Conservation (phyloP, 2,329 filamentous ascomycete genomes). For the Microthyrium microscopicum region DNA sequence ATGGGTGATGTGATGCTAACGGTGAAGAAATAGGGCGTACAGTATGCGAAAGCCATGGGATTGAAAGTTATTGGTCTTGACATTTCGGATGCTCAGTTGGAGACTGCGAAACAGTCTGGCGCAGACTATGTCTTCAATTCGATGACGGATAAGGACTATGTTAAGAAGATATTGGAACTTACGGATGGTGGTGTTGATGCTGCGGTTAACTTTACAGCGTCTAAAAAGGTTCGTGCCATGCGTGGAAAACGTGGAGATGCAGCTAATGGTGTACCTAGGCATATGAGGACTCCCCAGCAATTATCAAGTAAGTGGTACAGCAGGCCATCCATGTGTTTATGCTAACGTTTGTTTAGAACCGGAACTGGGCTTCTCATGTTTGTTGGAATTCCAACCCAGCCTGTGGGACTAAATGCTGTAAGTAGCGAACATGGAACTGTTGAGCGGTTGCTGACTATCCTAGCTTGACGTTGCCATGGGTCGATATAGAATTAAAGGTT, state of each 20-base stretch:
- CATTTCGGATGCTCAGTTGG: slow-evolving; percentile 25
- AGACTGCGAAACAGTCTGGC: slow-evolving; percentile 22
- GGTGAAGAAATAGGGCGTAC: slow-evolving; percentile 17
- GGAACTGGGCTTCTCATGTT: slow-evolving; percentile 19
- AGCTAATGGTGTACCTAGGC: slow-evolving; percentile 10
- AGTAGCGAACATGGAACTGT: slow-evolving; percentile 17
- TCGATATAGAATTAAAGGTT: slow-evolving; percentile 15
- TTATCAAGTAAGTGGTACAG: too few relatives aligned
- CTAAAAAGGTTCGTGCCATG: slow-evolving; percentile 11
- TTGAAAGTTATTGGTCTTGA: slow-evolving; percentile 29
- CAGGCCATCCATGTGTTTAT: too few relatives aligned
- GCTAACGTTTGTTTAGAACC: too few relatives aligned
- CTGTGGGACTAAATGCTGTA: slow-evolving; percentile 16
- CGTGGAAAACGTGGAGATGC: background rate
- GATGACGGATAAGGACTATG: slow-evolving; percentile 19
- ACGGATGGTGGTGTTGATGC: slow-evolving; percentile 26
- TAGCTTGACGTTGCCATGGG: slow-evolving; percentile 17
- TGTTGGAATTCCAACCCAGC: slow-evolving; percentile 18
- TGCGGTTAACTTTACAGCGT: slow-evolving; percentile 26
- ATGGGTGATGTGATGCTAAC: slow-evolving; percentile 25
- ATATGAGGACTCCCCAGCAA: slow-evolving; percentile 18
- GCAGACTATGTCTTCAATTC: slow-evolving; percentile 22
- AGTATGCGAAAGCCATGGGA: slow-evolving; percentile 32
- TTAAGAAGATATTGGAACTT: slow-evolving; percentile 21
- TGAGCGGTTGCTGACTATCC: slow-evolving; percentile 12